Evolutionary conservation across 352 stramenopile genomes (phyloP).

Genomic region (Pilasporangium apinafurcum): DNA sequence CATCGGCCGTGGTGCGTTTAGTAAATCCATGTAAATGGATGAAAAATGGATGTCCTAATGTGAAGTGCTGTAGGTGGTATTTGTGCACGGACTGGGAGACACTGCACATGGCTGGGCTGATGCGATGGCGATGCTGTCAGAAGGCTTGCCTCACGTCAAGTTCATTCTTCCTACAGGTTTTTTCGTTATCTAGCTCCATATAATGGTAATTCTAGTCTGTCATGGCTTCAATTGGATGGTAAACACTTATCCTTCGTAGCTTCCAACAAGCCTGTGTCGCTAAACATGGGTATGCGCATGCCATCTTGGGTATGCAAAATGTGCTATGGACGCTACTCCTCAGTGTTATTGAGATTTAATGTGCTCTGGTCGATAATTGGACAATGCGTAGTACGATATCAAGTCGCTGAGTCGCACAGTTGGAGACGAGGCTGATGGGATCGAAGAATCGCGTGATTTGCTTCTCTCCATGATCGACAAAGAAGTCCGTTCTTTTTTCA

Average conservation of each 20-base stretch:
- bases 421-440: conserved; percentile 85
- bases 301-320: conserved; percentile 71
- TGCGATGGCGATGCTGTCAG: conserved; percentile 42
- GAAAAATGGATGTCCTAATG: background rate
- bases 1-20: conserved; percentile 9
- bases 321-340: too few species aligned
- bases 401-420: conserved; percentile 81
- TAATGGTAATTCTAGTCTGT: background rate
- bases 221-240: too few species aligned
- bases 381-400: conserved; percentile 90
- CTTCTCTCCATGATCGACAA: conserved; percentile 83
- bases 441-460: conserved; percentile 70
- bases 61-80: conserved; percentile 49
- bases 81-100: conserved; percentile 91
- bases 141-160: conserved; percentile 63
- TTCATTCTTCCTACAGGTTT: conserved; percentile 70
- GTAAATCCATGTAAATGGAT: background rate
- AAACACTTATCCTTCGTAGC: too few species aligned
- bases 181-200: background rate
- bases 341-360: background rate
- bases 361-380: too few species aligned
- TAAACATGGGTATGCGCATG: conserved; percentile 95
- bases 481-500: conserved; percentile 24
- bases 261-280: conserved; percentile 85
- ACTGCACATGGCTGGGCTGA: conserved; percentile 84